Conservation (phyloP, 352 stramenopile species). For the Achlya hypogyna region DNA sequence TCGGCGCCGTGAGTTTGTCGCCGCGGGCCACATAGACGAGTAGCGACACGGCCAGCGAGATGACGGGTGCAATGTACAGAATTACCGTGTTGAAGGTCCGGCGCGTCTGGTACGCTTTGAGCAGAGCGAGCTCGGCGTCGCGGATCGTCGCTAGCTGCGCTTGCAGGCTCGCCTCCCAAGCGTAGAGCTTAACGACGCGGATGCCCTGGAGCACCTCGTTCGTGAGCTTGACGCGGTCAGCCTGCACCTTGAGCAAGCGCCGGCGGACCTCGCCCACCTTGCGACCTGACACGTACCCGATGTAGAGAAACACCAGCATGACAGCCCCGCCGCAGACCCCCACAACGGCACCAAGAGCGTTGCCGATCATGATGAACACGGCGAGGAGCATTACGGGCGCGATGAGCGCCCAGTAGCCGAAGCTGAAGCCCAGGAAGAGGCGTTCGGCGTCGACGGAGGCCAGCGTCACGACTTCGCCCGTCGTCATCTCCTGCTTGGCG, state of each 20-base stretch:
- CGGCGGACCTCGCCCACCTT: slow-evolving; percentile 27
- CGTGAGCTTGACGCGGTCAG: slow-evolving; percentile 84
- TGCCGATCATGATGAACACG: slow-evolving; percentile 37
- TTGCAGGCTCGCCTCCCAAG: slow-evolving; percentile 52
- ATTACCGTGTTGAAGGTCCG: slow-evolving; percentile 51
- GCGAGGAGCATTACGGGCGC: slow-evolving; percentile 35
- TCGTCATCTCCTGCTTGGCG: slow-evolving; percentile 40
- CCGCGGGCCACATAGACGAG: slow-evolving; percentile 45
- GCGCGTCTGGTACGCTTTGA: slow-evolving; percentile 41
- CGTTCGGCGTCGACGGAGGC: slow-evolving; percentile 41
- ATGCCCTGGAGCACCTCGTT: slow-evolving; percentile 89
- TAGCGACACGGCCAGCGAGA: slow-evolving; percentile 38
- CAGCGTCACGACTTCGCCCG: slow-evolving; percentile 46
- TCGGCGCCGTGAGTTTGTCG: slow-evolving; percentile 48
- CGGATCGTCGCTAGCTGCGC: slow-evolving; percentile 33
- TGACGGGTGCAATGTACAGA: slow-evolving; percentile 39
- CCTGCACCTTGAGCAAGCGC: slow-evolving; percentile 33
- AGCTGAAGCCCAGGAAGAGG: slow-evolving; percentile 36
- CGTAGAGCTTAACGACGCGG: slow-evolving; percentile 85
- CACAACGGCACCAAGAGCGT: slow-evolving; percentile 24
- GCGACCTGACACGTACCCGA: slow-evolving; percentile 19
- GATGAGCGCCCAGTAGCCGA: slow-evolving; percentile 36
- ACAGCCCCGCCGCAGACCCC: slow-evolving; percentile 4
- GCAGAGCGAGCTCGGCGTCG: slow-evolving; percentile 31
- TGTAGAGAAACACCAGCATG: slow-evolving; percentile 20